Base-by-base conservation (phyloP, 495 filamentous ascomycete genomes). In the Penicillium arizonense region DNA sequence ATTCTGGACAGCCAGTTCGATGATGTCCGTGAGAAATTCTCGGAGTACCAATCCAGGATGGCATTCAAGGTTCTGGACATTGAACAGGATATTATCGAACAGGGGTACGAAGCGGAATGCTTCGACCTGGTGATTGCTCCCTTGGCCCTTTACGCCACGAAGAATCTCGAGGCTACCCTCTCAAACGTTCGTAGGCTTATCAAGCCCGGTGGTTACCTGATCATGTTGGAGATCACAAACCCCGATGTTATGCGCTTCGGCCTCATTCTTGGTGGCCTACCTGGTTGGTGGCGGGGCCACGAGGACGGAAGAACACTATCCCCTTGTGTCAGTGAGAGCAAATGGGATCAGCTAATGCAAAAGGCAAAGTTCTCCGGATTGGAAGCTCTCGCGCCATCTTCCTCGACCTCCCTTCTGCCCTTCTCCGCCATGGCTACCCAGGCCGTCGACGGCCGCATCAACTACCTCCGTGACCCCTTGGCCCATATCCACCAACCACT, bases 211-310 rank as follows among this genome's bases (percentile, higher is more conserved):
- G 82, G 82, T 3, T 74, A 73, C 46, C 53, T 85, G 1, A 14
- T 83, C 0, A 16, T 82, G 4, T 38, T 73, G 0, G 82, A 85
- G 47, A 18, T 78, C 4, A 78, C 74, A 0, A 55, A 71, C 34
- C 58, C 69, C 7, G 65, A 59, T 4, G 55, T 55, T 5, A 51
- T 71, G 33, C 54, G 55, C 7, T 54, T 66, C 23, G 55, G 55
- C 0, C 42, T 70, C 14, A 59, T 78, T 3, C 64, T 82, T 2
- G 68, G 68, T 14, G 58, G 59, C 3, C 57, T 82, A 0, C 67
- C 74, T 5, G 77, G 71, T 0, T 85, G 82, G 81, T 84, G 80
- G 79, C 48, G 71, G 12, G 78, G 80, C 9, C 50, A 55, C 16
- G 57, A 75, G 39, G 75, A 82, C n/a, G 74, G 69, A 1, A 59